Conservation (phyloP, 2,329 filamentous ascomycete genomes). For the Fusarium chaquense region DNA sequence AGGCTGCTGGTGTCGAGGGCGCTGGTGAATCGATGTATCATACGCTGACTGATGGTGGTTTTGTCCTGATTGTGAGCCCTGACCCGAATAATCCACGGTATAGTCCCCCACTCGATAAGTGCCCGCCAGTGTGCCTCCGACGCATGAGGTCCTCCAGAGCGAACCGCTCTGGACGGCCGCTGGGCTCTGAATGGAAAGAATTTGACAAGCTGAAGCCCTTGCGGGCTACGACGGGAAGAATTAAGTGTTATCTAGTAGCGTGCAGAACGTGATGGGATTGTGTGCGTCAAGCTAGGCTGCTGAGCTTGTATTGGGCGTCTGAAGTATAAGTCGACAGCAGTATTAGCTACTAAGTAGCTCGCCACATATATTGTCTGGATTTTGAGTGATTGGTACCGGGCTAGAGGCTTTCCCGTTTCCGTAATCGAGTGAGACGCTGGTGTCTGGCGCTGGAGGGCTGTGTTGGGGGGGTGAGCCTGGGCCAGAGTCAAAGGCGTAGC, state of each 20-base stretch:
- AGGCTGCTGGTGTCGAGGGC: conserved; percentile 55
- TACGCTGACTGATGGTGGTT: conserved; percentile 74
- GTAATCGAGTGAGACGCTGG: conserved; percentile 45
- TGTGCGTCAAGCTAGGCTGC: conserved; percentile 39
- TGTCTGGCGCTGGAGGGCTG: conserved; percentile 42
- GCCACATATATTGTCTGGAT: conserved; percentile 45
- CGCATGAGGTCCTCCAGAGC: conserved; percentile 83
- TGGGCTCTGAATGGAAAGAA: conserved; percentile 71
- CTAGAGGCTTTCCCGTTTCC: conserved; percentile 48
- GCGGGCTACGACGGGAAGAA: conserved; percentile 60
- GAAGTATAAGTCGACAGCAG: conserved; percentile 46
- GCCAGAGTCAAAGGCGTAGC: conserved; percentile 41
- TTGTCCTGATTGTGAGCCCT: conserved; percentile 74
- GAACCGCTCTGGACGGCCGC: conserved; percentile 79
- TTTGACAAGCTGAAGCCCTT: conserved; percentile 66
- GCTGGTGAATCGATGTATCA: conserved; percentile 59
- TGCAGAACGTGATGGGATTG: conserved; percentile 47
- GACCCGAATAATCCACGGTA: conserved; percentile 80
- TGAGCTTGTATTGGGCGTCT: conserved; percentile 39
- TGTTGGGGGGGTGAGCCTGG: conserved; percentile 41
- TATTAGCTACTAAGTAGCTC: conserved; percentile 43
- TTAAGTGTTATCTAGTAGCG: conserved; percentile 40
- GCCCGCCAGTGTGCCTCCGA: conserved; percentile 78
- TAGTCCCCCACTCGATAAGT: conserved; percentile 80
- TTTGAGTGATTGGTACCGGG: conserved; percentile 44